Evolutionary conservation across 2,329 filamentous ascomycete genomes (phyloP).

Genomic region (Bipolaris gigantea): DNA sequence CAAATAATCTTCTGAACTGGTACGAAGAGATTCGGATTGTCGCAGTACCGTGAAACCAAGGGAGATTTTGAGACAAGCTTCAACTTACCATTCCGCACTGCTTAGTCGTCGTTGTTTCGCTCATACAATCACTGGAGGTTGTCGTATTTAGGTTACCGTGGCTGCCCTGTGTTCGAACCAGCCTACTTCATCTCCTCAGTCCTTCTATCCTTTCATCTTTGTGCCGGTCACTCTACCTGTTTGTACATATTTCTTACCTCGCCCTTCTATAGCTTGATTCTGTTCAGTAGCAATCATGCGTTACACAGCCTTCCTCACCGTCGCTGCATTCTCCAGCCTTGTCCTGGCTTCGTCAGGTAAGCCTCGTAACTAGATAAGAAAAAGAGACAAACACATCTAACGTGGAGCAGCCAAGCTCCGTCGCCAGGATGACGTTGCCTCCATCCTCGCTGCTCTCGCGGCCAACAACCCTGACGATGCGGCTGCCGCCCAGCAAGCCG

Average conservation of each 20-base stretch:
- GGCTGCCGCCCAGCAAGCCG: conserved; percentile 21
- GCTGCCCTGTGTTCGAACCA: conserved; percentile 5
- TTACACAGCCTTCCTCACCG: conserved; percentile 31
- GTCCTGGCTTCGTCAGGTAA: conserved; percentile 31
- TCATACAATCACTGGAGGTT: neutral
- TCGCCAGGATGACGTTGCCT: conserved; percentile 24
- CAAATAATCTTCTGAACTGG: neutral
- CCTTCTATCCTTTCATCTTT: conserved; percentile 21
- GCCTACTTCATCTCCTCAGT: conserved; percentile 1
- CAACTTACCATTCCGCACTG: conserved; percentile 18
- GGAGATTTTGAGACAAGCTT: conserved; percentile 27
- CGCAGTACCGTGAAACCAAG: conserved; percentile 29
- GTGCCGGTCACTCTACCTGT: conserved; percentile 37
- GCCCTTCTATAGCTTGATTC: neutral
- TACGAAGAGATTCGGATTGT: conserved; percentile 3
- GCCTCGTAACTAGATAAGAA: neutral
- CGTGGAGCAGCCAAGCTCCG: conserved; percentile 25
- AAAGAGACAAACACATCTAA: conserved; percentile 1
- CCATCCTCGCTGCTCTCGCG: conserved; percentile 27
- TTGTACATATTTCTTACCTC: conserved; percentile 11
- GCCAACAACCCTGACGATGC: conserved; percentile 32
- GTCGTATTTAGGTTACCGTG: conserved; percentile 1
- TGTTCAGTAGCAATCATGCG: conserved; percentile 30
- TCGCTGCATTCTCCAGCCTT: conserved; percentile 30
- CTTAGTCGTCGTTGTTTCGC: conserved; percentile 10